phyloP scores from a whole-genome alignment of 2,329 filamentous ascomycete species.

The Aspergillus sojae region DNA sequence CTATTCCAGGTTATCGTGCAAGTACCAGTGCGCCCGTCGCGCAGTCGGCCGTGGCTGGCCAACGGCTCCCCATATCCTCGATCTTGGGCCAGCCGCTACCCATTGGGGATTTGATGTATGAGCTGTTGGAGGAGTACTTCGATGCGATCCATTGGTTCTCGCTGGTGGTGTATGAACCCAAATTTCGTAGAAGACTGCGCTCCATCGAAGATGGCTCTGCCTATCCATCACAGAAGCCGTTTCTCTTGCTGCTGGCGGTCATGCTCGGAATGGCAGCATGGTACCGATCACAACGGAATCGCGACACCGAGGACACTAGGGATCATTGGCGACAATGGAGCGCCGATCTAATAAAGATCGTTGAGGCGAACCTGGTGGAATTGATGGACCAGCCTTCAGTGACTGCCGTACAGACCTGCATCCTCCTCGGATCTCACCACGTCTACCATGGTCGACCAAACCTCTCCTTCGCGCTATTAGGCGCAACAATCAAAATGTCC shows the following conservation, averaged over 20 bases:
- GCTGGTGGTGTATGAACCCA: slow-evolving; percentile 46
- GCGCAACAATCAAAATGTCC: slow-evolving; percentile 41
- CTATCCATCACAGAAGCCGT: slow-evolving; percentile 36
- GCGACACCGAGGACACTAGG: slow-evolving; percentile 13
- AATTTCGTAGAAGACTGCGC: slow-evolving; percentile 38
- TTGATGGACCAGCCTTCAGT: slow-evolving; percentile 46
- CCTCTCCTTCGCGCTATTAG: slow-evolving; percentile 42
- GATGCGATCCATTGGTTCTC: slow-evolving; percentile 50
- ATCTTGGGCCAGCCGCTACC: slow-evolving; percentile 36
- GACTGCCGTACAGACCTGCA: slow-evolving; percentile 41
- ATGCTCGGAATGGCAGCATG: slow-evolving; percentile 44
- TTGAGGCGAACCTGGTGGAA: slow-evolving; percentile 40
- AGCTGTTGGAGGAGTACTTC: slow-evolving; percentile 46
- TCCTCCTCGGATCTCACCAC: slow-evolving; percentile 45
- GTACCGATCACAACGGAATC: slow-evolving; percentile 36
- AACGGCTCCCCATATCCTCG: slow-evolving; percentile 28
- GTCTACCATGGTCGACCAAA: slow-evolving; percentile 49
- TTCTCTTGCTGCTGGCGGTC: slow-evolving; percentile 40
- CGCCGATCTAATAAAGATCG: slow-evolving; percentile 22
- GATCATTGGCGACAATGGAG: slow-evolving; percentile 21
- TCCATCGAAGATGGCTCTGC: slow-evolving; percentile 39
- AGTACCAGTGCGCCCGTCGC: slow-evolving; percentile 7
- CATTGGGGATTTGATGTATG: slow-evolving; percentile 28
- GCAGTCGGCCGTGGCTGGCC: slow-evolving; percentile 13
- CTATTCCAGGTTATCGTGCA: slow-evolving; percentile 37